Evolutionary conservation across 805 yeast genomes (phyloP), one percentile per base, ranked within the genome.

Genomic region (Spathaspora gorwiae): DNA sequence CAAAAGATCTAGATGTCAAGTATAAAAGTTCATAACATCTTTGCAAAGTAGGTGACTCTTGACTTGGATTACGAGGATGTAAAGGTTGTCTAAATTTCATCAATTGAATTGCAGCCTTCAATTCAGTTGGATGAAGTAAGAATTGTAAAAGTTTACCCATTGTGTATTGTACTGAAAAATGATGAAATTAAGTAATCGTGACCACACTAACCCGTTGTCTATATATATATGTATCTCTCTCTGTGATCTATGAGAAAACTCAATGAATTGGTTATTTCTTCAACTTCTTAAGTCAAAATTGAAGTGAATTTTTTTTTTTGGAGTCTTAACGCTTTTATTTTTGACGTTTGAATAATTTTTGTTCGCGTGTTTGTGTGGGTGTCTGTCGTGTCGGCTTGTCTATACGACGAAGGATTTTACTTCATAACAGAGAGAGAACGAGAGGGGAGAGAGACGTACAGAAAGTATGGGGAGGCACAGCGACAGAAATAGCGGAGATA

Each of bases 1-100:
- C 90, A 62, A 94, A 94, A 3, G 97, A 89, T 51, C 99, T 79
- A 12, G 97, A 90, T 0, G 98, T 86, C 47, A 66, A 46, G 30
- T 70, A 66, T 48, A 94, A 71, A 48, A 89, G 70, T 48, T 78
- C 74, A 60, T 82, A 88, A 62, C 97, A 89, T 63, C 78, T 70
- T 48, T 61, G 66, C 53, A 84, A 67, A 24, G 60, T 49, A 2
- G 44, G 40, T 3, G 42, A 30, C 19, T 29, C 40, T 26, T 33
- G 13, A 9, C 29, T 10, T 14, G 40, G 65, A 38, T 74, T 73
- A 14, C 77, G 61, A 3, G 85, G 81, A 59, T 76, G 79, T 26
- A 72, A 53, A 2, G 80, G 70, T 49, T 73, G 65, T 56, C 86
- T 78, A 66, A 83, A 79, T 47, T 55, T 69, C 51, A 72, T 30